Percentiles rank a stretch among this genome's conserved stretches.
These are phyloP conservation scores for Basidiobolus meristosporus DNA, from an alignment of 371 early-diverging fungal species.

Conservation along the genomic window DNA sequence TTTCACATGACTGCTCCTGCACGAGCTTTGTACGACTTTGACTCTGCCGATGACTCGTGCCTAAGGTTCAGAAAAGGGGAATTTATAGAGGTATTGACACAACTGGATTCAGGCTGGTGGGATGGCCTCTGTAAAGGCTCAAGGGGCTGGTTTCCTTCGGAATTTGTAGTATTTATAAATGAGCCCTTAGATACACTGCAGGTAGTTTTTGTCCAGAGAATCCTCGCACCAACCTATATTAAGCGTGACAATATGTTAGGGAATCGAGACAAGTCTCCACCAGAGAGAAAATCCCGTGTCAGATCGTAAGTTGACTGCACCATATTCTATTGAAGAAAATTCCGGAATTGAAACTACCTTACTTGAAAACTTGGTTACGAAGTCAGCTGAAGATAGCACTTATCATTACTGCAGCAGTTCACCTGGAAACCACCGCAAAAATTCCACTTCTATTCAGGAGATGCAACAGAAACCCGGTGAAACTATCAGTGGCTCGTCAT, in stretches of 20 bases:
- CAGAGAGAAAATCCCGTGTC: too few species aligned
- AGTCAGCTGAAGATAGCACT: slow-evolving; percentile 21
- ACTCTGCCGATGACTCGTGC: slow-evolving; percentile 41
- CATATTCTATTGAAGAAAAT: too few species aligned
- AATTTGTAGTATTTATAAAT: slow-evolving; percentile 56
- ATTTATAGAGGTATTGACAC: slow-evolving; percentile 58
- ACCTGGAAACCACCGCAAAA: too few species aligned
- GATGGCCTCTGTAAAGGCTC: slow-evolving; percentile 44
- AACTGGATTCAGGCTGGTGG: slow-evolving; percentile 87
- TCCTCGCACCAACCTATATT: slow-evolving; percentile 11
- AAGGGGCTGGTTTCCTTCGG: slow-evolving; percentile 80
- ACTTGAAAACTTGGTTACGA: slow-evolving; percentile 20
- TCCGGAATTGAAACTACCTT: slow-evolving; percentile 1
- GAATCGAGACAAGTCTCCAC: too few species aligned
- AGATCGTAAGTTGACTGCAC: too few species aligned
- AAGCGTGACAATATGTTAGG: too few species aligned
- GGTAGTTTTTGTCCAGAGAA: too few species aligned
- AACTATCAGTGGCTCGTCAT: slow-evolving; percentile 9
- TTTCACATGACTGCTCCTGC: slow-evolving; percentile 23
- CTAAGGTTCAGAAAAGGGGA: slow-evolving; percentile 61
- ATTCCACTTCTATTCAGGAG: too few species aligned
- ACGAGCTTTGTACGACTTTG: slow-evolving; percentile 61
- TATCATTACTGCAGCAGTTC: slow-evolving; percentile 19
- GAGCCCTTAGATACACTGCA: too few species aligned
- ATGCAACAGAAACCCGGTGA: slow-evolving; percentile 21